These are phyloP conservation scores for Cenchrus americanus DNA, from an alignment of 176 grass and related monocot genomes.

Conservation along the genomic window DNA sequence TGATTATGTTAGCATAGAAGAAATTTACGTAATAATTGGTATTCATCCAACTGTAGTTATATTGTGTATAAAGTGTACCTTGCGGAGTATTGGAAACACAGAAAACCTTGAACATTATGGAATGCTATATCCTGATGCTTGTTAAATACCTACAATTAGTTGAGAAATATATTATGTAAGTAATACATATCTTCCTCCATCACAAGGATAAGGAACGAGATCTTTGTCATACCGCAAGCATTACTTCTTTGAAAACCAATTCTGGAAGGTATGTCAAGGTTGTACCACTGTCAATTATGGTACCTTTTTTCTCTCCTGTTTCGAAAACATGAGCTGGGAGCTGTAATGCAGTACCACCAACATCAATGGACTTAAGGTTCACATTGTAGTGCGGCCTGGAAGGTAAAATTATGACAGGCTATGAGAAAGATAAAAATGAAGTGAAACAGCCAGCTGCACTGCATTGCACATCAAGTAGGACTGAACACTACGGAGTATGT, in stretches of 20 bases:
- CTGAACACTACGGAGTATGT: background rate
- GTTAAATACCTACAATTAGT: slow-evolving; percentile 67
- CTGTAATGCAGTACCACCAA: slow-evolving; percentile 70
- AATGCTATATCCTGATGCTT: slow-evolving; percentile 78
- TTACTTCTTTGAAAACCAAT: slow-evolving; percentile 72
- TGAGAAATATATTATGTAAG: slow-evolving; percentile 38
- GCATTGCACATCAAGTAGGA: slow-evolving; percentile 16
- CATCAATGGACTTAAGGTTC: slow-evolving; percentile 76
- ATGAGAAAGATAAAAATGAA: slow-evolving; percentile 23
- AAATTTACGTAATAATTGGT: slow-evolving; percentile 25
- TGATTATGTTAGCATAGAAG: slow-evolving; percentile 8
- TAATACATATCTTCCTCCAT: slow-evolving; percentile 10
- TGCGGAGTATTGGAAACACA: slow-evolving; percentile 76
- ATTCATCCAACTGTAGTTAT: slow-evolving; percentile 10
- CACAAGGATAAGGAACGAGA: slow-evolving; percentile 19
- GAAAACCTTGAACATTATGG: slow-evolving; percentile 75
- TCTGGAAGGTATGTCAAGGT: slow-evolving; percentile 97
- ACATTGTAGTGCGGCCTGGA: slow-evolving; percentile 90
- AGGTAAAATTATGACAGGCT: slow-evolving; percentile 29
- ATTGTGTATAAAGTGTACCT: slow-evolving; percentile 59
- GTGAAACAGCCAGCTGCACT: background rate
- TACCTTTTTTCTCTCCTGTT: slow-evolving; percentile 73
- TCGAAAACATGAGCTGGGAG: slow-evolving; percentile 84
- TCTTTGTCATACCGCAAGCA: slow-evolving; percentile 60
- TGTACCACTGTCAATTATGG: slow-evolving; percentile 94